Conservation (phyloP, 148 eudicot species). For the Polygonum maritimum region DNA sequence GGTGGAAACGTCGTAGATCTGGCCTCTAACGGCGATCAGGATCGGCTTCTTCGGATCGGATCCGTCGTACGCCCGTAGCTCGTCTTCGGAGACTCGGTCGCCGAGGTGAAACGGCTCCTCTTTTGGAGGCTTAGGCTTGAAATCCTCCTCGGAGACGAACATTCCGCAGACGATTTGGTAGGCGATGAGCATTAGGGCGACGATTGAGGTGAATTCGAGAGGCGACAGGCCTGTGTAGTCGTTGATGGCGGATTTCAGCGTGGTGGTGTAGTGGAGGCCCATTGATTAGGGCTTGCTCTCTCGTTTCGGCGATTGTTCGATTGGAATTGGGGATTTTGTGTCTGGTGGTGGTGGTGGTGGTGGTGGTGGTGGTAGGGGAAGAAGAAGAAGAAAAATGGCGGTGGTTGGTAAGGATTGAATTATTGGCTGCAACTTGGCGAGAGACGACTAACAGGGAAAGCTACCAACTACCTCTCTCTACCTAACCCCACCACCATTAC, state of each 20-base stretch:
- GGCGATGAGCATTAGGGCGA: slow-evolving; percentile 35
- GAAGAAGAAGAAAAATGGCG: neutral
- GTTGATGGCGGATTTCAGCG: neutral
- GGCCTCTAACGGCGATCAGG: slow-evolving; percentile 76
- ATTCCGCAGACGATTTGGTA: slow-evolving; percentile 60
- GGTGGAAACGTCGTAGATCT: slow-evolving; percentile 74
- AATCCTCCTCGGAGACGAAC: slow-evolving; percentile 57
- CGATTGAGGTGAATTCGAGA: slow-evolving; percentile 47
- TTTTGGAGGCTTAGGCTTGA: slow-evolving; percentile 31
- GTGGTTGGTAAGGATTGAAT: neutral
- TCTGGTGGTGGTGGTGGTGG: neutral
- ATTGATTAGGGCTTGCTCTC: neutral
- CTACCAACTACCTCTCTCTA: neutral
- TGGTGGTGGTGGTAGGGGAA: neutral
- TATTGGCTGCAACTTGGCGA: neutral
- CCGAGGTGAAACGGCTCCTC: slow-evolving; percentile 75
- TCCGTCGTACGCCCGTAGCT: slow-evolving; percentile 55
- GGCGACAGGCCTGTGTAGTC: slow-evolving; percentile 68
- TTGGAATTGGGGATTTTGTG: slow-evolving; percentile 1
- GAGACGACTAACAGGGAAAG: neutral
- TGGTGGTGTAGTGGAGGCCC: neutral
- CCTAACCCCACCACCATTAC: slow-evolving; percentile 2
- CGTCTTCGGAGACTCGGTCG: slow-evolving; percentile 43
- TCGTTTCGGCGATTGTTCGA: neutral
- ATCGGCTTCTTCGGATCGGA: slow-evolving; percentile 66